phyloP scores from a whole-genome alignment of 208 protist genomes.

The Trypanosoma cruzi region DNA sequence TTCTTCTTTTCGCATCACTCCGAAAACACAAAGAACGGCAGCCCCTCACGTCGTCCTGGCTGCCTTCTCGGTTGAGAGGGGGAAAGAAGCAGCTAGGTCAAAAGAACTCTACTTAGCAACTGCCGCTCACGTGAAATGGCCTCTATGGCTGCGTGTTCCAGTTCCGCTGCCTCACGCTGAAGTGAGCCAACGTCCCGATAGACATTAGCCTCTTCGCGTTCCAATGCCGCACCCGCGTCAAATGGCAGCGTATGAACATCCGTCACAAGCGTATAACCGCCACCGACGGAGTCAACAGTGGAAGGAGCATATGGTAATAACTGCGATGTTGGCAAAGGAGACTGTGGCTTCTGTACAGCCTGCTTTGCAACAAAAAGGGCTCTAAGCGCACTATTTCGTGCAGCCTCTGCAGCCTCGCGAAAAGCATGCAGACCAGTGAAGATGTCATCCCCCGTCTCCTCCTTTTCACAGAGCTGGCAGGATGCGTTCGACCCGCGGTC shows the following conservation, averaged over 20 bases:
- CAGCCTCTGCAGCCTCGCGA: slow-evolving; percentile 15
- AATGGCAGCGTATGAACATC: background rate
- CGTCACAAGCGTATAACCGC: background rate
- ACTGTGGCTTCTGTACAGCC: background rate
- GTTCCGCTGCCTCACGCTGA: slow-evolving; percentile 18
- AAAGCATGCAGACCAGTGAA: slow-evolving; percentile 19
- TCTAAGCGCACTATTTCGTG: slow-evolving; percentile 13
- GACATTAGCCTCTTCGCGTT: slow-evolving; percentile 17
- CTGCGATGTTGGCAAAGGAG: background rate
- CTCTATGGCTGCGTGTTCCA: slow-evolving; percentile 10
- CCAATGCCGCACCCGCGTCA: slow-evolving; percentile 6
- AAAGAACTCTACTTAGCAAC: slow-evolving; percentile 17
- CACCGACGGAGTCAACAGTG: background rate
- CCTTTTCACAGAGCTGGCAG: background rate
- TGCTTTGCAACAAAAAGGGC: slow-evolving; percentile 15
- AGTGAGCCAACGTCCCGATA: background rate
- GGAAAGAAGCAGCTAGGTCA: slow-evolving; percentile 1
- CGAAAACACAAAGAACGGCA: too few species aligned
- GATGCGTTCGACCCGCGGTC: slow-evolving; percentile 8
- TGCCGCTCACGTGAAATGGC: slow-evolving; percentile 18
- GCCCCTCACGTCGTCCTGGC: too few species aligned
- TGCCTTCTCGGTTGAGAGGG: too few species aligned
- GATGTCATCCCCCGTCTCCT: background rate
- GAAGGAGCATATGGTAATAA: background rate
- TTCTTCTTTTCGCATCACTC: too few species aligned